Base-by-base conservation (phyloP, 306 rosid genomes). In the Medicago truncatula region DNA sequence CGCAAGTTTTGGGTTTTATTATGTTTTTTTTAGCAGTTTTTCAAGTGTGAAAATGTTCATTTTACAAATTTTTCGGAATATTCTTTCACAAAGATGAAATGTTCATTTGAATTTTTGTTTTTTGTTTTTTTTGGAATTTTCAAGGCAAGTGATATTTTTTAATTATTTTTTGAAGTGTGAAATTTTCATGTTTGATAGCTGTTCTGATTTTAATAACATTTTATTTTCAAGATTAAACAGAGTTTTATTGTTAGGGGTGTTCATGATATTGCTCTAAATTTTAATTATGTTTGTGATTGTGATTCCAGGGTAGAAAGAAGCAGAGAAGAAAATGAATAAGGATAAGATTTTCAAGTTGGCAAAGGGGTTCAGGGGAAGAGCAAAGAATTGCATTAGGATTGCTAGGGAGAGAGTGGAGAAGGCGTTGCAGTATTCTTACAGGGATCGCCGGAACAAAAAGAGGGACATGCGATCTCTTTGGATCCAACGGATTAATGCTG, bases 361-460 rank as follows among this genome's bases (percentile, higher is more conserved):
- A 4, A 95, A 92, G 92, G 98, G 98, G 63, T 95, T 92, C 81
- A 84, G 97, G 74, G 98, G 98, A 25, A 88, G 98, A 87, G 98
- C 98, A 56, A 95, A 92, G 88, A 92, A 95, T 78, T 95, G 98
- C 85, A 90, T 95, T 73, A 86, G 97, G 88, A 92, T 92, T 75
- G 93, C 98, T 8, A 89, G 97, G 82, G 98, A 95, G 86, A 88
- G 98, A 68, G 97, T 95, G 67, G 98, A 95, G 83, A 95, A 95
- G 89, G 98, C 97, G 23, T 87, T 95, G 91, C 98, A 92, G 83
- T 92, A 95, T 84, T 90, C 98, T 21, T 95, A 95, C 77, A 85
- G 98, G 67, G 98, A 95, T 25, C 97, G 98, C n/a, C 90, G 97
- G 20, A 92, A 83, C 85, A 95, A 95, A 88, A 95, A 95, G 85